Conservation (phyloP, 441 rosid genomes). For the Bruguiera hainesii region DNA sequence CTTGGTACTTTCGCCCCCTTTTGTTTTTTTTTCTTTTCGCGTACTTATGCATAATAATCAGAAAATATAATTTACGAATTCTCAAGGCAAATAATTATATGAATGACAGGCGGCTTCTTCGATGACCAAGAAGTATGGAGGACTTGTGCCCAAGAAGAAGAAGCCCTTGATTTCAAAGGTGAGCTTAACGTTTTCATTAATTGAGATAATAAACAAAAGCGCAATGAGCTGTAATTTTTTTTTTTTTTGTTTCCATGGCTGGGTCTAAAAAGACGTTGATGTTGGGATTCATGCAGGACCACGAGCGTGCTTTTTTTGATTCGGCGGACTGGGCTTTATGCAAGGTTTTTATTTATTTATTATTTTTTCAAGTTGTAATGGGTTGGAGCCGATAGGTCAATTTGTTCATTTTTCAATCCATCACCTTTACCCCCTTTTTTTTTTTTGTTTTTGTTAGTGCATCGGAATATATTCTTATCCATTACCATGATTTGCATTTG, state of each 20-base stretch:
- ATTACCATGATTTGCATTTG: too few relatives aligned
- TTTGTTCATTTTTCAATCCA: too few relatives aligned
- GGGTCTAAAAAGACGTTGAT: neutral
- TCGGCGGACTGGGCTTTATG: constrained; percentile 87
- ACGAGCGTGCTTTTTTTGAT: constrained; percentile 78
- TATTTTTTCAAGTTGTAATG: neutral
- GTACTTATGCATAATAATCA: neutral
- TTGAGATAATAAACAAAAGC: neutral
- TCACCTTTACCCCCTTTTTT: too few relatives aligned
- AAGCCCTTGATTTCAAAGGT: constrained; percentile 82
- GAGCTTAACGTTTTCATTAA: neutral
- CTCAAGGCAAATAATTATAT: neutral
- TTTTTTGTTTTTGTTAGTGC: too few relatives aligned
- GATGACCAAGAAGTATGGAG: constrained; percentile 57
- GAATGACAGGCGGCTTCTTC: constrained; percentile 28
- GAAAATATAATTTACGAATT: neutral
- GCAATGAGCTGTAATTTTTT: neutral
- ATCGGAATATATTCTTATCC: too few relatives aligned
- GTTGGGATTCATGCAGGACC: constrained; percentile 35
- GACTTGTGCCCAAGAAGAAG: constrained; percentile 71
- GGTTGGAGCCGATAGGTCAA: too few relatives aligned
- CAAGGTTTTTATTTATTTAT: constrained; percentile 40
- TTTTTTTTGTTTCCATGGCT: neutral
- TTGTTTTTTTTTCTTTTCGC: too few relatives aligned
- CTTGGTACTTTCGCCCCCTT: too few relatives aligned